A percentile compares a stretch with the other conserved stretches of the same genome.
Conservation (phyloP, 768 basidiomycete species). For the Nevesoporus exiguus region DNA sequence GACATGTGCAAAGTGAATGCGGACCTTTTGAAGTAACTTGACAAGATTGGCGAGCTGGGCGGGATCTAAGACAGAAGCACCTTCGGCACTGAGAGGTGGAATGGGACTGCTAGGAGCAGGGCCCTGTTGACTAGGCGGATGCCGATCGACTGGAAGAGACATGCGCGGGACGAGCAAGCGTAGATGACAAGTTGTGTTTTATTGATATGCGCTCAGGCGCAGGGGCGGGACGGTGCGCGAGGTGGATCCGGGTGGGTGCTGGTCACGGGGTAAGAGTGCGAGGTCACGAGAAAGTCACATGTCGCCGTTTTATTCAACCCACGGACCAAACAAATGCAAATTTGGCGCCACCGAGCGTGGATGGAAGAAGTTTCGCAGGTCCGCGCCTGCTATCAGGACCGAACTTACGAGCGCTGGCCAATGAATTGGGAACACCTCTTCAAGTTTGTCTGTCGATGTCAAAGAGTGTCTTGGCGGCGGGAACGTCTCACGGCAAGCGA, state of each 20-base stretch:
- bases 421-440: no score
- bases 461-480: no score
- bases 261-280: constrained; percentile 41
- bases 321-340: constrained; percentile 33
- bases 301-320: constrained; percentile 34
- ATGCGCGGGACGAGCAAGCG: constrained; percentile 1
- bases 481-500: no score
- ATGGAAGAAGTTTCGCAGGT: no score
- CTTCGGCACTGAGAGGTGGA: constrained; percentile 8
- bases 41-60: constrained; percentile 59
- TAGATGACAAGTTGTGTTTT: background rate
- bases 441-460: no score
- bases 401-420: no score
- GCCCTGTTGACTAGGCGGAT: constrained; percentile 12
- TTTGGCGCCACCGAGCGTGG: constrained; percentile 4
- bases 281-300: constrained; percentile 45
- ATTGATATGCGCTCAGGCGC: background rate
- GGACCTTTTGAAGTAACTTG: constrained; percentile 57
- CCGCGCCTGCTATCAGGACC: no score
- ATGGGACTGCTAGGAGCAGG: constrained; percentile 7
- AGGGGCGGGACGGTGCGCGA: constrained; percentile 3
- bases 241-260: constrained; percentile 20
- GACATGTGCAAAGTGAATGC: constrained; percentile 9
- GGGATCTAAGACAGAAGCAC: constrained; percentile 37
- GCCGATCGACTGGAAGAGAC: constrained; percentile 9